Percentiles rank a stretch among this genome's conserved stretches.
phyloP scores from a whole-genome alignment of 208 protist genomes.

The Trypanosoma scelopori region DNA sequence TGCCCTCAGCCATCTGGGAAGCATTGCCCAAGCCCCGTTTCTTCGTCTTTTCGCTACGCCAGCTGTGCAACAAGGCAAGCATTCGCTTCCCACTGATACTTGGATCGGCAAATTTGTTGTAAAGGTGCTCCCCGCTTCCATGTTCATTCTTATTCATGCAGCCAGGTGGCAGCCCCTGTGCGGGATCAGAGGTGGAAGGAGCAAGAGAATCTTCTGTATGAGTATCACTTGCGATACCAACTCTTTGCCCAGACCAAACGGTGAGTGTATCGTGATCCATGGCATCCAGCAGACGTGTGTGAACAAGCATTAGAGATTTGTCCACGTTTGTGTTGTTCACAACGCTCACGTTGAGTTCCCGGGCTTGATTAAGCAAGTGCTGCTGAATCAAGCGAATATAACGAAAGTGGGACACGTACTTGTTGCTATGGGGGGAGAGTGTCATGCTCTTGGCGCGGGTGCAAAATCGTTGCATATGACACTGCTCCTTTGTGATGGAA shows the following conservation, averaged over 20 bases:
- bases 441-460: slow-evolving; percentile 91
- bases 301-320: slow-evolving; percentile 72
- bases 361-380: slow-evolving; percentile 52
- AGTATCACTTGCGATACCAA: neutral
- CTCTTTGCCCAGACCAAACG: neutral
- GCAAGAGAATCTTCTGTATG: neutral
- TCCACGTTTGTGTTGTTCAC: slow-evolving; percentile 93
- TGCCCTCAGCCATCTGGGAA: neutral
- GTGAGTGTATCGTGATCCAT: slow-evolving; percentile 32
- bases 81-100: slow-evolving; percentile 25
- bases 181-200: neutral
- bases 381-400: slow-evolving; percentile 88
- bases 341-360: slow-evolving; percentile 45
- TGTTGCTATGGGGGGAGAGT: slow-evolving; percentile 76
- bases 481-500: slow-evolving; percentile 79
- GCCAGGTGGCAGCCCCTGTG: neutral
- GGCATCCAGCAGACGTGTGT: slow-evolving; percentile 63
- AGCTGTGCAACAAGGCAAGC: slow-evolving; percentile 16
- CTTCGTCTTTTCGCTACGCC: slow-evolving; percentile 23
- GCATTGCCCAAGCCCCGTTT: neutral
- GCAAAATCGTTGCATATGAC: slow-evolving; percentile 88
- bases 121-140: neutral
- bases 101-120: slow-evolving; percentile 1
- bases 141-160: too few relatives aligned
- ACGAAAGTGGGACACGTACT: slow-evolving; percentile 86